A percentile compares a stretch with the other conserved stretches of the same genome.
Conservation (phyloP, 306 rosid species). For the Acacia acuminata region DNA sequence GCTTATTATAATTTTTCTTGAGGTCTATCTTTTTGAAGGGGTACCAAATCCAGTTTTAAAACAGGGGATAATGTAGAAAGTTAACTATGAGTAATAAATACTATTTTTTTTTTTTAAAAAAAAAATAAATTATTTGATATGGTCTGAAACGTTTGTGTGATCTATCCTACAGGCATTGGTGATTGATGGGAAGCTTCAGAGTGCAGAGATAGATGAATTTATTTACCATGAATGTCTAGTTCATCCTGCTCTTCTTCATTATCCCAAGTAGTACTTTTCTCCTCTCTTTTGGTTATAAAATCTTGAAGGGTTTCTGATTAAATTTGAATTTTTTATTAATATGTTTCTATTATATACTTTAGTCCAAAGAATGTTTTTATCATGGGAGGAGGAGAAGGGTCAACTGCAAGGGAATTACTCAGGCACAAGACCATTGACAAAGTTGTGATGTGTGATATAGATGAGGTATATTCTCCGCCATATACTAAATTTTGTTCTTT, state of each 20-base stretch:
- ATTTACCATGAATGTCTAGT: conserved; percentile 97
- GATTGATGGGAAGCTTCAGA: conserved; percentile 97
- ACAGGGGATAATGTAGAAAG: neutral
- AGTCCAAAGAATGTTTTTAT: conserved; percentile 82
- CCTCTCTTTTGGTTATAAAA: neutral
- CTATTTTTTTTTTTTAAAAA: neutral
- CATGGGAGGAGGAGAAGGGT: conserved; percentile 99
- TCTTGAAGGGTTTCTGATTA: neutral
- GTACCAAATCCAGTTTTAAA: neutral
- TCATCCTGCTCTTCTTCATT: conserved; percentile 91
- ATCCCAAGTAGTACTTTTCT: conserved; percentile 57
- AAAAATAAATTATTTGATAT: neutral
- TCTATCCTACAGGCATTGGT: conserved; percentile 67
- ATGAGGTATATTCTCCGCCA: conserved; percentile 52
- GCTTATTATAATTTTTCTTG: neutral
- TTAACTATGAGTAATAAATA: neutral
- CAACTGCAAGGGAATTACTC: conserved; percentile 93
- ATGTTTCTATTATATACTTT: neutral
- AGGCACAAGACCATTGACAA: conserved; percentile 81
- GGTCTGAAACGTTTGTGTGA: neutral
- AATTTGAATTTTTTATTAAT: neutral
- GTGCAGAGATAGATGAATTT: conserved; percentile 96
- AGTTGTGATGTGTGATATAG: conserved; percentile 96
- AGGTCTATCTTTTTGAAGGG: neutral
- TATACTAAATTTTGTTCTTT: neutral